A percentile compares a stretch with the other conserved stretches of the same genome.
phyloP scores from a whole-genome alignment of 2,329 filamentous ascomycete species.

The Lachnellula occidentalis region DNA sequence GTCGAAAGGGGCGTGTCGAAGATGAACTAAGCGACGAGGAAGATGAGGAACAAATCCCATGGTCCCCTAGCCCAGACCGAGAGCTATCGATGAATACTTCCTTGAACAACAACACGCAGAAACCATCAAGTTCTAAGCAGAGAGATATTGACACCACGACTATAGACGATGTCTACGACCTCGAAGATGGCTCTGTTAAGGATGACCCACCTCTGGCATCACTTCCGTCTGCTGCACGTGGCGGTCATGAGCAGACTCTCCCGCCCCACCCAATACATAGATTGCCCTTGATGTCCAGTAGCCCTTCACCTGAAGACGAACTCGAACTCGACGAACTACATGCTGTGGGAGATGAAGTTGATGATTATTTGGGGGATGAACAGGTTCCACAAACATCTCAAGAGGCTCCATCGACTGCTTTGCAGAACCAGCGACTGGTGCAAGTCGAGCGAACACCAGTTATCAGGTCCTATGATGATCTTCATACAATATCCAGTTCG shows the following conservation, averaged over 20 bases:
- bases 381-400: slow-evolving; percentile 6
- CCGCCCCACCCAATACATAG: background rate
- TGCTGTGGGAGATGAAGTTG: slow-evolving; percentile 21
- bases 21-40: background rate
- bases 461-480: background rate
- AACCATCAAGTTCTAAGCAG: background rate
- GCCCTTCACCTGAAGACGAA: slow-evolving; percentile 20
- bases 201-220: background rate
- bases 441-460: slow-evolving; percentile 26
- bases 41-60: background rate
- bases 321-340: slow-evolving; percentile 22
- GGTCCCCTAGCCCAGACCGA: background rate
- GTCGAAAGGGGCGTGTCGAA: background rate
- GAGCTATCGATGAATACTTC: background rate
- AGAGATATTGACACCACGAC: background rate
- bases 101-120: background rate
- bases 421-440: slow-evolving; percentile 7
- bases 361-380: background rate
- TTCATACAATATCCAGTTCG: background rate
- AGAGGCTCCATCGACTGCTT: slow-evolving; percentile 14
- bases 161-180: background rate
- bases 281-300: slow-evolving; percentile 1
- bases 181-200: background rate
- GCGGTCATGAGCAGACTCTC: background rate
- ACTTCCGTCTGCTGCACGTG: background rate